phyloP scores from a whole-genome alignment of 805 yeast genomes.

The Wickerhamiella parazyma region DNA sequence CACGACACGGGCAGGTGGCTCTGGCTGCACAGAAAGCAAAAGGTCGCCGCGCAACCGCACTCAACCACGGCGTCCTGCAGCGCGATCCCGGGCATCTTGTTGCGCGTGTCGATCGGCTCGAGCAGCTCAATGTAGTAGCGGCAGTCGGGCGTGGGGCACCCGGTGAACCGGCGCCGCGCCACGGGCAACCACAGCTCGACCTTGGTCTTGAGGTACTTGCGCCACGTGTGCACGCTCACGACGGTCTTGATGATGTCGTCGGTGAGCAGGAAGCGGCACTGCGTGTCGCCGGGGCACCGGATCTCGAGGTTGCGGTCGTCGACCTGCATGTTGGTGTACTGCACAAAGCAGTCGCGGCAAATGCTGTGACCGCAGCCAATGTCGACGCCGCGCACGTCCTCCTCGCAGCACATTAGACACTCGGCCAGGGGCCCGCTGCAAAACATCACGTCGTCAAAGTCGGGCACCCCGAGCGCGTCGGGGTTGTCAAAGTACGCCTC shows the following conservation, averaged over 20 bases:
- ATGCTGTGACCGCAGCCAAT: conserved; percentile 58
- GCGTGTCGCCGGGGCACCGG: conserved; percentile 49
- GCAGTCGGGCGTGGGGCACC: conserved; percentile 18
- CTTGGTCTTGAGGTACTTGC: conserved; percentile 1
- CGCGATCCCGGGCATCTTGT: background rate
- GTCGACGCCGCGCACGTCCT: conserved; percentile 12
- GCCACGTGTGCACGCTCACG: conserved; percentile 19
- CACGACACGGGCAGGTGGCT: conserved; percentile 85
- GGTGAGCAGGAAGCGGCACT: conserved; percentile 32
- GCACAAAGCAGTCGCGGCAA: conserved; percentile 55
- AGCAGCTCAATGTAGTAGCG: conserved; percentile 20
- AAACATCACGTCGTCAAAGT: background rate
- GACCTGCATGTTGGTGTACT: conserved; percentile 39
- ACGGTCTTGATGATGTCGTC: conserved; percentile 25
- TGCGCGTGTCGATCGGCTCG: background rate
- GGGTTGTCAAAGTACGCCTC: background rate
- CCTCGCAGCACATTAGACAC: conserved; percentile 7
- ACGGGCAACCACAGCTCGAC: conserved; percentile 9
- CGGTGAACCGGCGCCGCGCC: conserved; percentile 12
- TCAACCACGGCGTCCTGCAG: conserved; percentile 29
- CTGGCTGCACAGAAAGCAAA: conserved; percentile 63
- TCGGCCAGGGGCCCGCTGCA: background rate
- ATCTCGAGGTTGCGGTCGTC: conserved; percentile 29
- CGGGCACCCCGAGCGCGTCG: background rate
- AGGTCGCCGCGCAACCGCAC: conserved; percentile 54